Base-by-base conservation (phyloP, 1,284 basidiomycete genomes). In the Ustilago loliicola region DNA sequence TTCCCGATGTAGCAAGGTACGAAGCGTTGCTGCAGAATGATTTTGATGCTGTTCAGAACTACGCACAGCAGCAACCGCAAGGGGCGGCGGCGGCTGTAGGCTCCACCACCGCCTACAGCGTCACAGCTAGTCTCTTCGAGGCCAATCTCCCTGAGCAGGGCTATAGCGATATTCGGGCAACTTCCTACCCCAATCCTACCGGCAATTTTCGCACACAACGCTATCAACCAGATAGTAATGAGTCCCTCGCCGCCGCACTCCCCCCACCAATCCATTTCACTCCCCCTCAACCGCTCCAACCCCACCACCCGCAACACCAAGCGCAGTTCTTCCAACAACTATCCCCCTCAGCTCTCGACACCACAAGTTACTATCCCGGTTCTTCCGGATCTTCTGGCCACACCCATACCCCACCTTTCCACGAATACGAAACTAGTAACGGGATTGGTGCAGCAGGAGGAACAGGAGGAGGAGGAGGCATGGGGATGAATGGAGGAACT, bases 171-270 rank as follows among this genome's bases (percentile, higher is more conserved):
- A 9, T 51, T 25, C 55, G 40, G 3, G 32, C 51, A 21, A 50
- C 8, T 0, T 29, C 25, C 10, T 50, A 27, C 19, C 13, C 27
- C 11, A 50, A 29, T 25, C 13, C 48, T 27, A 29, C 13, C 4
- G 23, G 36, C 5, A 29, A 57, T n/a, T 19, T 32, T 11, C 15
- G 54, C 25, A 25, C 8, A 2, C 52, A 51, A 13, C 25, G 15
- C 1, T 64, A 42, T 23, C 64, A 23, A 6, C 65, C 70, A 0
- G 40, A 66, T 27, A 45, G 56, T 3, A 67, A 34, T 3, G 70
- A 72, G 48, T 72, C 65, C 27, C 61, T 72, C 4, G 70, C 70
- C 7, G 65, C 70, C 29, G 64, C 70, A 1, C 15, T 72, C 17
- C 64, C 70, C 25, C 10, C 13, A 17, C 9, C 27, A 25, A 7